Conservation (phyloP, 352 stramenopile species). For the Saprolegnia diclina region DNA sequence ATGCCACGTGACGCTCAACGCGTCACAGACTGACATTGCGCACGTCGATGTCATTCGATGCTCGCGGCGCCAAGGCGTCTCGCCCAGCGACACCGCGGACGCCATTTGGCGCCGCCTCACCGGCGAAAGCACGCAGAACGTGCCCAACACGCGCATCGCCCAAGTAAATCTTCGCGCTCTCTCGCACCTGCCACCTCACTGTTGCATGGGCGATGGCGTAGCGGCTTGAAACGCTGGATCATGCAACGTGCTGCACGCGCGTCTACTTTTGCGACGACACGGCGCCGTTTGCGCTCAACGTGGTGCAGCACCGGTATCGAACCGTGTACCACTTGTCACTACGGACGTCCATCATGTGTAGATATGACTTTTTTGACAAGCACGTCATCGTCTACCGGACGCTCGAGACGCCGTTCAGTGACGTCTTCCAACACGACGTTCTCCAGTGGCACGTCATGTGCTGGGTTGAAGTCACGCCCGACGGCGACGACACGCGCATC, state of each 20-base stretch:
- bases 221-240: conserved; percentile 22
- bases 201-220: not conserved
- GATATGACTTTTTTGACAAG: not conserved
- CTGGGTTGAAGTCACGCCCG: conserved; percentile 16
- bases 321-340: not conserved
- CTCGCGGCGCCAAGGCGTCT: not conserved
- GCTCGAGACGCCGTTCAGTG: not conserved
- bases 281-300: conserved; percentile 21
- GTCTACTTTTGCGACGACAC: conserved; percentile 21
- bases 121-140: conserved; percentile 22
- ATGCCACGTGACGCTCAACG: conserved; percentile 23
- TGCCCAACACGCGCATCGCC: conserved; percentile 7
- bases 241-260: conserved; percentile 1
- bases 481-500: conserved; percentile 19
- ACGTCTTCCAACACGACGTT: conserved; percentile 16
- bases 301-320: conserved; percentile 22
- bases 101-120: conserved; percentile 23
- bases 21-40: conserved; percentile 19
- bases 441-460: conserved; percentile 24
- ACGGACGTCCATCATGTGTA: not conserved
- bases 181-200: too few relatives aligned
- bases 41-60: conserved; percentile 17
- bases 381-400: conserved; percentile 25
- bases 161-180: conserved; percentile 9
- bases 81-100: not conserved